Evolutionary conservation across 148 eudicot genomes (phyloP), one percentile per base, ranked within the genome.

Genomic region (Beta vulgaris): DNA sequence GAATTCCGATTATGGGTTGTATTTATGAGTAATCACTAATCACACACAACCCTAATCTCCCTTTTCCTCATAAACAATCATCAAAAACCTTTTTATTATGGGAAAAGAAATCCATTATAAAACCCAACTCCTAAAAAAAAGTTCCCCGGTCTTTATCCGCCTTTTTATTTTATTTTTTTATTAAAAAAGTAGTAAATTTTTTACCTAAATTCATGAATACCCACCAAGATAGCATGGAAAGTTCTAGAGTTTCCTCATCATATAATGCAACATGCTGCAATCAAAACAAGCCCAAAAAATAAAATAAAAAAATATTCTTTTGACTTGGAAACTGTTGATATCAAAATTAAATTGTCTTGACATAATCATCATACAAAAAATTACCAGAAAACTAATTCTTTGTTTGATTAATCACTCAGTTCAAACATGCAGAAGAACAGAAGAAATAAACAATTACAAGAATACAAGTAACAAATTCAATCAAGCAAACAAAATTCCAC

Each of bases 381-480:
- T n/a, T n/a, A n/a, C n/a, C 13, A 28, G 31, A 39, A 40, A 67
- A 40, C 60, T 48, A 9, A n/a, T n/a, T n/a, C 4, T 68, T 26
- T 68, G 28, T 44, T 39, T 28, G 6, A 43, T 39, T 79, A 63
- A 61, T 62, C 54, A 75, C 65, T 40, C 11, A 66, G 40, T 64
- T 71, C 32, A 76, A 29, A 54, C 60, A 75, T 62, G 67, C 72
- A 80, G 57, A 44, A 34, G 3, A 35, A n/a, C n/a, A n/a, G n/a
- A n/a, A n/a, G n/a, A 80, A 58, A 39, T 37, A 31, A 69, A 25
- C 62, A 68, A 58, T 37, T 10, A 39, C 40, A 64, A 36, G 54
- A 21, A 36, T 14, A 15, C 40, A 44, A 12, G 21, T 64, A 39
- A 31, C 57, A 63, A 72, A 28, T 32, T 29, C 29, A 43, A 39